A percentile compares a stretch with the other conserved stretches of the same genome.
Conservation (phyloP, 495 filamentous ascomycete species). For the Copromyces sp. region DNA sequence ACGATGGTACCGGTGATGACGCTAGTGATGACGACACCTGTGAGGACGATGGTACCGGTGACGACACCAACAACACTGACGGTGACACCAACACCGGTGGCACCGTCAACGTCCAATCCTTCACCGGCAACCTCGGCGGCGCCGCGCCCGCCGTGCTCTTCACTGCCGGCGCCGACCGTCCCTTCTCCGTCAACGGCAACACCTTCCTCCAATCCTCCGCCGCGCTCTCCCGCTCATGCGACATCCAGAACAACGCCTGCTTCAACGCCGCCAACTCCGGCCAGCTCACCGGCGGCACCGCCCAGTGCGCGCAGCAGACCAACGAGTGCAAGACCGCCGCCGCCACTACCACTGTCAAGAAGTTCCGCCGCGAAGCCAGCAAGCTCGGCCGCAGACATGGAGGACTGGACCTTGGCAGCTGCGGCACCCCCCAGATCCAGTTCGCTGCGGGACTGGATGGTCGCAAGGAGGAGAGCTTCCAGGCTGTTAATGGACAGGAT, state of each 20-base stretch:
- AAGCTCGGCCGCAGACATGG: conserved; percentile 14
- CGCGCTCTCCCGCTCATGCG: conserved; percentile 43
- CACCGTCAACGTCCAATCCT: conserved; percentile 43
- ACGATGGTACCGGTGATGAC: conserved; percentile 30
- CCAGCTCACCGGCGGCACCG: conserved; percentile 25
- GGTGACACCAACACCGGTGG: conserved; percentile 17
- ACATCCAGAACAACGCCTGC: conserved; percentile 48
- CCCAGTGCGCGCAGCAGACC: conserved; percentile 42
- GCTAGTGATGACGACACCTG: conserved; percentile 16
- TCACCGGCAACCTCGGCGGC: conserved; percentile 46
- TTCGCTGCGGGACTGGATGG: conserved; percentile 46
- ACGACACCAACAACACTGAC: conserved; percentile 10
- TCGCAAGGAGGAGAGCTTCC: conserved; percentile 40
- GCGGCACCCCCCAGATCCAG: conserved; percentile 43
- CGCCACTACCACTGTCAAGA: conserved; percentile 7
- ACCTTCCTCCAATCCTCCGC: conserved; percentile 42
- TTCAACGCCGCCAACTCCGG: conserved; percentile 46
- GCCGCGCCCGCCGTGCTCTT: conserved; percentile 38
- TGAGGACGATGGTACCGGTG: conserved; percentile 4
- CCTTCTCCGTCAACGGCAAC: conserved; percentile 45
- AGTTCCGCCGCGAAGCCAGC: conserved; percentile 11
- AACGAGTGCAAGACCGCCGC: conserved; percentile 30
- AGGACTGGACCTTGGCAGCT: conserved; percentile 35
- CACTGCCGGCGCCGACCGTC: conserved; percentile 32
- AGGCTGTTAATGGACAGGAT: conserved; percentile 36